Evolutionary conservation across 78 protist species (phyloP).

Genomic region (Guillardia theta): DNA sequence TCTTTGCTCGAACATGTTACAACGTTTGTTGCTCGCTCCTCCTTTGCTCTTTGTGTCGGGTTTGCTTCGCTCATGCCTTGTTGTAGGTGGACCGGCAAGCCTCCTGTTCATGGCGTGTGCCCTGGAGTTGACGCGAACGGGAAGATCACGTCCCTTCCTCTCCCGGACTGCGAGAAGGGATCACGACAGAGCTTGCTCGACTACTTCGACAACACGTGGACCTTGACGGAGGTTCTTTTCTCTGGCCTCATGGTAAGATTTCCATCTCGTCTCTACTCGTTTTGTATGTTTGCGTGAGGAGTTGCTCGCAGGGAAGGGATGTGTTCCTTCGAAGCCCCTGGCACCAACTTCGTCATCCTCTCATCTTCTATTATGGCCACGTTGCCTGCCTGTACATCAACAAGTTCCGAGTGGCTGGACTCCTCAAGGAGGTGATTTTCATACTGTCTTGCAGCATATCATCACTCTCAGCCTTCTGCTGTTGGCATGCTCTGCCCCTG

Average conservation of each 20-base stretch:
- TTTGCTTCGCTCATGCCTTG: background rate
- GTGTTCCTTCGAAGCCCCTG: background rate
- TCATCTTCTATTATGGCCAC: conserved; percentile 78
- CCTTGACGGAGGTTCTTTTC: conserved; percentile 46
- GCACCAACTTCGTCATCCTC: conserved; percentile 67
- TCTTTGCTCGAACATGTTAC: background rate
- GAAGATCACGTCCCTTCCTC: background rate
- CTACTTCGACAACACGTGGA: conserved; percentile 54
- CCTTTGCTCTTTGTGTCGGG: background rate
- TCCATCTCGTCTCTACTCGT: background rate
- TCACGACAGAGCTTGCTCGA: conserved; percentile 30
- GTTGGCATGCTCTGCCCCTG: background rate
- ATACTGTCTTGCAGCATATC: background rate
- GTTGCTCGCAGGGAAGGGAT: background rate
- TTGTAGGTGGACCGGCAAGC: conserved; percentile 12
- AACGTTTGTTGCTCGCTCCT: background rate
- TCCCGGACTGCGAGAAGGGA: background rate
- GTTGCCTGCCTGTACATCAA: conserved; percentile 69
- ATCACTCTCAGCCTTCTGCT: background rate
- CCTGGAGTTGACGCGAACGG: background rate
- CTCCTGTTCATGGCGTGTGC: background rate
- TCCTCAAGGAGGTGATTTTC: background rate
- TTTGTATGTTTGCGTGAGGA: background rate
- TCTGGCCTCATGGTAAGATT: background rate
- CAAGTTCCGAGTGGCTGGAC: conserved; percentile 68